These are phyloP conservation scores for Acanthamoeba castellanii DNA, from an alignment of 208 protist species.

Conservation along the genomic window DNA sequence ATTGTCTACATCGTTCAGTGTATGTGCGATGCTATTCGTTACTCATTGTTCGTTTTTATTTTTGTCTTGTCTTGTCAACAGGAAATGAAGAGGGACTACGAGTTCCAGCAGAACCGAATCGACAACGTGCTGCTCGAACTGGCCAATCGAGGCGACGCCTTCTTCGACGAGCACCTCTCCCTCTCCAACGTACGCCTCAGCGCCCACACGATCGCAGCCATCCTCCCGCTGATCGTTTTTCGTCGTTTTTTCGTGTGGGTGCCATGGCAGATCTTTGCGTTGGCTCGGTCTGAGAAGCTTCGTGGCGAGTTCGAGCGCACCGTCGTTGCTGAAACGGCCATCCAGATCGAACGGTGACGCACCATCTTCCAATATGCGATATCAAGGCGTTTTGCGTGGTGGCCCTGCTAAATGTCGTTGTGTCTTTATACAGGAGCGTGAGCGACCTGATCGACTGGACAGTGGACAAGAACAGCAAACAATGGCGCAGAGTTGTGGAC, in stretches of 20 bases:
- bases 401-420: neutral
- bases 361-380: neutral
- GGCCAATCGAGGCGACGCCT: slow-evolving; percentile 73
- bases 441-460: slow-evolving; percentile 76
- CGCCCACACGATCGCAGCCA: neutral
- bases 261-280: neutral
- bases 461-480: slow-evolving; percentile 75
- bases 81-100: slow-evolving; percentile 74
- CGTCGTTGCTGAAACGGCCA: slow-evolving; percentile 45
- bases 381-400: neutral
- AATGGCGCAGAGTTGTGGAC: slow-evolving; percentile 63
- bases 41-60: neutral
- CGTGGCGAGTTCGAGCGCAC: slow-evolving; percentile 47
- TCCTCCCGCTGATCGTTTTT: neutral
- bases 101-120: slow-evolving; percentile 73
- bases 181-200: slow-evolving; percentile 37
- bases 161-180: slow-evolving; percentile 76
- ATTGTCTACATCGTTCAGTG: no score
- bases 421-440: slow-evolving; percentile 13
- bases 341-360: slow-evolving; percentile 17
- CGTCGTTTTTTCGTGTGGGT: neutral
- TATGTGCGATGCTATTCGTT: no score
- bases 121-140: slow-evolving; percentile 78
- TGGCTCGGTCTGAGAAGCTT: slow-evolving; percentile 34
- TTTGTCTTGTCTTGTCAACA: neutral